Percentiles rank a stretch among this genome's conserved stretches.
phyloP scores from a whole-genome alignment of 352 stramenopile species.

The Globisporangium carolinianum region DNA sequence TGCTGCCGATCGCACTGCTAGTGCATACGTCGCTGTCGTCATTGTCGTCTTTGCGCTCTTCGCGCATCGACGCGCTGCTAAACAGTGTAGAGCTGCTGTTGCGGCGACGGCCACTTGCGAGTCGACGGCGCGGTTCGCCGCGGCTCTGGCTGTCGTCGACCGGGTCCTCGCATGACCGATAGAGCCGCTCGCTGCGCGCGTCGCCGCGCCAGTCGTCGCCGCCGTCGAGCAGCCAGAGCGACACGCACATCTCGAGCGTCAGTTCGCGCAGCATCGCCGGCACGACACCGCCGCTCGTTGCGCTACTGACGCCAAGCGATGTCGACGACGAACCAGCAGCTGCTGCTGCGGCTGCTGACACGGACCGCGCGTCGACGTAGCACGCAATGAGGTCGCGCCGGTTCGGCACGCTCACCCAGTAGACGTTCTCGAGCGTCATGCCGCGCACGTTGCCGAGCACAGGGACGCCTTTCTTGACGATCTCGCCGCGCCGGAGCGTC shows the following conservation, averaged over 20 bases:
- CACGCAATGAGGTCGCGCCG: conserved; percentile 60
- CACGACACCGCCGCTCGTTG: neutral
- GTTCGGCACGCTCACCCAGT: conserved; percentile 62
- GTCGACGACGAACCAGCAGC: neutral
- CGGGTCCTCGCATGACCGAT: conserved; percentile 29
- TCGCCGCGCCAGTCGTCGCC: conserved; percentile 30
- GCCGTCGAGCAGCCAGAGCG: conserved; percentile 71
- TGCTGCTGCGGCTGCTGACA: neutral
- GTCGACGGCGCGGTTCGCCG: no score
- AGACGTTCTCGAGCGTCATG: conserved; percentile 74
- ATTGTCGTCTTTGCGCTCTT: conserved; percentile 20
- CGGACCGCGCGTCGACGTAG: conserved; percentile 38
- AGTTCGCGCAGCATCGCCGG: conserved; percentile 46
- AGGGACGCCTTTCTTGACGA: neutral
- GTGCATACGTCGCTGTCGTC: neutral
- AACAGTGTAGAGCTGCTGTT: no score
- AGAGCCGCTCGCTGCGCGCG: conserved; percentile 6
- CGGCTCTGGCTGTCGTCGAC: conserved; percentile 19
- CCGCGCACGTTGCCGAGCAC: conserved; percentile 27
- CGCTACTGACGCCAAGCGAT: neutral
- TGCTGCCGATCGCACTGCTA: neutral
- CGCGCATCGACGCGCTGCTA: neutral
- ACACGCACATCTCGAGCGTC: conserved; percentile 84
- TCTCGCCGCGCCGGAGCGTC: conserved; percentile 38
- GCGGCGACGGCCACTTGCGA: no score